Base-by-base conservation (phyloP, 2,329 filamentous ascomycete species). In the Cladophialophora carrionii region DNA sequence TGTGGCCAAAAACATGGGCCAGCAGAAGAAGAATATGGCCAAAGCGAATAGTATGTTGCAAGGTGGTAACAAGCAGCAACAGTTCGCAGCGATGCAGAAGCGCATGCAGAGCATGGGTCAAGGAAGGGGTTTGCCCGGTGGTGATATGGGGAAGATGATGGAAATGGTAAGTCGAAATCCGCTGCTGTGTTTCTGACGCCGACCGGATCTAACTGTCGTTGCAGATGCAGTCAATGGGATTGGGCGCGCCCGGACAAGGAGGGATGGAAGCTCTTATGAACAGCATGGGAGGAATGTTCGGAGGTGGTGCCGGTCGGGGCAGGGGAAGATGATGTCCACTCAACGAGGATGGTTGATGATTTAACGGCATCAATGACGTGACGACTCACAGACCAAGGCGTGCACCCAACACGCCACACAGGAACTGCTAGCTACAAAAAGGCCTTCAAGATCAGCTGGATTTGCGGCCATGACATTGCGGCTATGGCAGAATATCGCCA, bases 1-100 rank as follows among this genome's bases (percentile, higher is more conserved):
- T 64, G 97, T 99, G 92, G 95, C 95, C 56, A 99, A 98, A 88
- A 96, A 96, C 82, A 96, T 99, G 87, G 94, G 95, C 64, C 93
- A 93, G 46, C 93, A 91, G 76, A 96, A 96, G 90, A 95, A 95
- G 81, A 96, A 97, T 76, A 96, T 98, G 89, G 92, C 97, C 77
- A 88, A 89, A 58, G 93, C 93, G 0, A 93, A 98, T 78, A 90
- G 90, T 62, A 91, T 91, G 69, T 92, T 97, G 88, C 92, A 93
- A 52, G 90, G 88, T 32, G 96, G 96, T 79, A 94, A 95, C 78
- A 87, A 91, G 34, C 92, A 96, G 76, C 94, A 98, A 78, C 71
- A 73, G 58, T 86, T 98, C 80, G 93, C 93, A 0, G 94, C 95
- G 1, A 96, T 98, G 92, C 95, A 99, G 81, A 96, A 96, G 81